phyloP scores from a whole-genome alignment of 1,284 basidiomycete genomes.

The Ceratobasidium sp. region DNA sequence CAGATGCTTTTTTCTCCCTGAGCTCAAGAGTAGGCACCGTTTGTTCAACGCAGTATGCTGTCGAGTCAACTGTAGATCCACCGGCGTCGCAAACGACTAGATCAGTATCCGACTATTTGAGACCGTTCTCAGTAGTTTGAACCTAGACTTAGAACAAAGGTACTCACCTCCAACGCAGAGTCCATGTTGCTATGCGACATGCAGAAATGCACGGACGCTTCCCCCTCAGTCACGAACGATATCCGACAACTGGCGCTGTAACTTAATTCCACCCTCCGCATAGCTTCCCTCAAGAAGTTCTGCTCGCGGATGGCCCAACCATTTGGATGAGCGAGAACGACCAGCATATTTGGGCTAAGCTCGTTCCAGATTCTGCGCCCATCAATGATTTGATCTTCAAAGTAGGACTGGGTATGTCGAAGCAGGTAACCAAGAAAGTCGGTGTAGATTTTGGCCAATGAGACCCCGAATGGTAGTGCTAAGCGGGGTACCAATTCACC shows the following conservation, averaged over 20 bases:
- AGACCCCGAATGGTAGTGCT: conserved; percentile 27
- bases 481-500: background rate
- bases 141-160: background rate
- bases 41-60: background rate
- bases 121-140: background rate
- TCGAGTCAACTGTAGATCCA: conserved; percentile 21
- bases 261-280: background rate
- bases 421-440: conserved; percentile 44
- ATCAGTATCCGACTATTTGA: background rate
- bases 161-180: background rate
- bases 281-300: conserved; percentile 23
- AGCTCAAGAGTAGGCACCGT: conserved; percentile 13
- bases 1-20: conserved; percentile 34
- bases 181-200: background rate
- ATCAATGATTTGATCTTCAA: conserved; percentile 23
- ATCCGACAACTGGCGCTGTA: background rate
- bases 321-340: conserved; percentile 41
- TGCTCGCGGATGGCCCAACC: conserved; percentile 37
- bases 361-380: conserved; percentile 15
- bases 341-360: background rate
- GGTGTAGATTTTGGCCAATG: conserved; percentile 22
- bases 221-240: conserved; percentile 46
- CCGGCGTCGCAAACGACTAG: conserved; percentile 25
- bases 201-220: conserved; percentile 48
- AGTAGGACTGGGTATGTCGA: conserved; percentile 30